Percentiles rank a stretch among this genome's conserved stretches.
Conservation (phyloP, 2,329 filamentous ascomycete genomes). For the Zasmidium angulare region DNA sequence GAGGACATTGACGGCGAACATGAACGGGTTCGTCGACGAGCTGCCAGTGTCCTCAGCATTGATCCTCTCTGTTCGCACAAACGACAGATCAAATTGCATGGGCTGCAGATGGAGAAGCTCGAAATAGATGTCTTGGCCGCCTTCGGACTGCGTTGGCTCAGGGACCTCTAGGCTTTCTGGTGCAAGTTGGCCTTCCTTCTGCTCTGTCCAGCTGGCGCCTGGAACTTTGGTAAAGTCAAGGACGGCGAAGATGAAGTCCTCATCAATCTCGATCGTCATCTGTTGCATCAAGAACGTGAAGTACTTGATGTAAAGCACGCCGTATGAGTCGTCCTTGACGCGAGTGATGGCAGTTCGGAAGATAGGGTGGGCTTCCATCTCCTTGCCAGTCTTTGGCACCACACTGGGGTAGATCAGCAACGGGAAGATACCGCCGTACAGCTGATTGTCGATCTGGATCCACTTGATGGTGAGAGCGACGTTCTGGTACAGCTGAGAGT, state of each 20-base stretch:
- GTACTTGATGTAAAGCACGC: conserved; percentile 97
- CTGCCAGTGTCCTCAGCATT: conserved; percentile 94
- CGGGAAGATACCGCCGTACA: conserved; percentile 97
- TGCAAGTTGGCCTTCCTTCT: conserved; percentile 80
- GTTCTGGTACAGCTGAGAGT: conserved; percentile 92
- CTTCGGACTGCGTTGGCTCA: conserved; percentile 79
- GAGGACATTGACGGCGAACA: conserved; percentile 98
- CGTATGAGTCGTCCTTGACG: conserved; percentile 97
- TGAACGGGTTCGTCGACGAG: conserved; percentile 80
- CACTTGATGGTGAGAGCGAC: conserved; percentile 90
- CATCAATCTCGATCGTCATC: conserved; percentile 96
- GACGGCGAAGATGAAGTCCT: conserved; percentile 96
- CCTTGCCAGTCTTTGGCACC: conserved; percentile 92
- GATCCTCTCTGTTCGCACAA: conserved; percentile 93
- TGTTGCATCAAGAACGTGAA: conserved; percentile 90
- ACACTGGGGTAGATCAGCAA: conserved; percentile 97
- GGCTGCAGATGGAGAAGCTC: conserved; percentile 95
- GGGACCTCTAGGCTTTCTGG: conserved; percentile 90
- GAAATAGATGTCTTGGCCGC: conserved; percentile 95
- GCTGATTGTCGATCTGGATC: conserved; percentile 98
- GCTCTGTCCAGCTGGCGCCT: conserved; percentile 81
- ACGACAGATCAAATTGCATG: conserved; percentile 96
- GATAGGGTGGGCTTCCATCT: conserved; percentile 94
- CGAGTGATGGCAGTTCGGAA: conserved; percentile 87
- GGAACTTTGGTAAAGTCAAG: conserved; percentile 93